Base-by-base conservation (phyloP, 116 monocot species). In the Iris pallida region DNA sequence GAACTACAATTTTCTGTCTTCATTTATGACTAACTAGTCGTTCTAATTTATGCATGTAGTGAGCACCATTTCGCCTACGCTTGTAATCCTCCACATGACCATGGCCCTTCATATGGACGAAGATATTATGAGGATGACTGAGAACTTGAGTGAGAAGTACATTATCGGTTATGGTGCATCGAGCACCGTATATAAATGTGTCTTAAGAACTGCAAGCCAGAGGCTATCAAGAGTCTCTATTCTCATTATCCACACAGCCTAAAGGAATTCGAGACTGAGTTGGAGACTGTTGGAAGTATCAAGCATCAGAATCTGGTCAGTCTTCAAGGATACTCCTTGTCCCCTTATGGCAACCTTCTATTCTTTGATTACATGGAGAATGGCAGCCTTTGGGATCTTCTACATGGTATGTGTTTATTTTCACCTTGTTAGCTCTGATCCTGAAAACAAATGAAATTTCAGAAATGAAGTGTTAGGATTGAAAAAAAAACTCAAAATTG, bases 311-410 rank as follows among this genome's bases (percentile, higher is more conserved):
- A 97, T 75, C 66, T 97, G 41, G 96, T 97, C 46, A 79, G 87
- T 46, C 79, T 97, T 18, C 96, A 97, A 74, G 96, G 92, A 0
- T 97, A 97, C 71, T 97, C 96, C 0, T 68, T 97, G 53, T 92
- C 96, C 0, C 92, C 92, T 6, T 75, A 61, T 16, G 96, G 96
- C n/a, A 92, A 97, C 65, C 77, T 97, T 3, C 77, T 97, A 6
- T 97, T 97, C 75, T 97, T 92, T 60, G 96, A 97, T 20, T 97
- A 92, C 76, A 87, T 97, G 96, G 96, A 97, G 66, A 97, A 97
- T 75, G 96, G 96, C 12, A 97, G 96, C 66, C 96, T 97, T 7
- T 97, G 96, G 96, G 96, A 97, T 71, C 68, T 92, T 77, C 78
- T 97, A 9, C 96, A 97, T 76, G 97, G 97, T 96, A 75, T 42